These are phyloP conservation scores for Thalassiosira delicatula DNA, from an alignment of 352 stramenopile species.

Conservation along the genomic window DNA sequence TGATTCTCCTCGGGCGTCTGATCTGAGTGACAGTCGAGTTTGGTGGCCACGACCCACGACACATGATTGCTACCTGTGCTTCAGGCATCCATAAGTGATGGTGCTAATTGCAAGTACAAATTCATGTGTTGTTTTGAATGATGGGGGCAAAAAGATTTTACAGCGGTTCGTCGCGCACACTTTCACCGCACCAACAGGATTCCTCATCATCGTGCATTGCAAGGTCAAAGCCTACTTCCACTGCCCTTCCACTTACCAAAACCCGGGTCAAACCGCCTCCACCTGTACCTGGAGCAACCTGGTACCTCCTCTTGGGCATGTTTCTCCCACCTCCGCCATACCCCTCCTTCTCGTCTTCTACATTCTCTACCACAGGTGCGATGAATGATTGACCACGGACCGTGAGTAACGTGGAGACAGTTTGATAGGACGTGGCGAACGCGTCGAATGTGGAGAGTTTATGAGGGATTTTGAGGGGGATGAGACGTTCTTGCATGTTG, in stretches of 20 bases:
- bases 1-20: too few relatives aligned
- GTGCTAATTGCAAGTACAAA: too few relatives aligned
- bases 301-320: conserved; percentile 69
- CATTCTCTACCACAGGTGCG: conserved; percentile 52
- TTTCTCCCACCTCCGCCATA: conserved; percentile 69
- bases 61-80: too few relatives aligned
- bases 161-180: too few relatives aligned
- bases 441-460: conserved; percentile 61
- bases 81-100: too few relatives aligned
- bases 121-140: too few relatives aligned
- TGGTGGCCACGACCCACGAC: too few relatives aligned
- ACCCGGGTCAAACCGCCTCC: conserved; percentile 69
- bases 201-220: too few relatives aligned
- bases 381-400: conserved; percentile 74
- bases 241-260: conserved; percentile 42
- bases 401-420: conserved; percentile 56
- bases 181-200: too few relatives aligned
- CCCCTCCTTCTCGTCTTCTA: neutral
- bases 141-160: too few relatives aligned
- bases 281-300: conserved; percentile 68
- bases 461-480: conserved; percentile 49
- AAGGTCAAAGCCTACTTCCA: too few relatives aligned
- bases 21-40: too few relatives aligned
- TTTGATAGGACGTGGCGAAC: conserved; percentile 63
- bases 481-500: conserved; percentile 70